Base-by-base conservation (phyloP, 2,329 filamentous ascomycete genomes). In the Amauroascus niger region DNA sequence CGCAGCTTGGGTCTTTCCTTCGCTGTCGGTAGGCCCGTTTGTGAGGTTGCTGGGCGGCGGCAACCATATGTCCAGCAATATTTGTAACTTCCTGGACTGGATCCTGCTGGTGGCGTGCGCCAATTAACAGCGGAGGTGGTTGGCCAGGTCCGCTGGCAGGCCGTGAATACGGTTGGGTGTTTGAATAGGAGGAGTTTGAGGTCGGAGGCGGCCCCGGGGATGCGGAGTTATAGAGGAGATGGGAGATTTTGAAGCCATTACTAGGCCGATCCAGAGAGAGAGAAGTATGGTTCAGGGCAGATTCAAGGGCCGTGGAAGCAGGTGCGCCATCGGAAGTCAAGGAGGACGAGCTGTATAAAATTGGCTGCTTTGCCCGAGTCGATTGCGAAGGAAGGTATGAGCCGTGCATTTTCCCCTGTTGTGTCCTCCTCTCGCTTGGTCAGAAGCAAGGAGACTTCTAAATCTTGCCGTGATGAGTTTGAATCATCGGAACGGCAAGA, bases 1-100 rank as follows among this genome's bases (percentile, higher is more conserved):
- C 93, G 69, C 93, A 98, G 65, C 89, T 97, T 1, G 93, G 93
- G 64, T 98, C 93, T 67, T 98, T 98, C 61, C 93, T 81, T 60
- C 93, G 79, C 69, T 98, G 93, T 22, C 93, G 83, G 73, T 97
- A 98, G 2, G 93, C 91, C 65, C 93, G 79, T 70, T 97, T 97
- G 69, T 95, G 88, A 30, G 86, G 80, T 61, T 87, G 85, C 59
- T 80, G 68, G 22, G 76, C 77, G 35, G 78, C 74, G 22, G 74
- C 69, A 26, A 65, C 64, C 28, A 68, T 61, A 53, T 69, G 67
- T 53, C 62, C 50, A 35, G 52, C 61, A 14, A 65, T 56, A 35
- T 59, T 61, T 18, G 64, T 22, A 66, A 69, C 46, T 66, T 71
- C 61, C 64, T 70, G 44, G 60, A 70, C 32, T 60, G 73, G 53